Conservation (phyloP, 306 rosid species). For the Acacia crassicarpa region DNA sequence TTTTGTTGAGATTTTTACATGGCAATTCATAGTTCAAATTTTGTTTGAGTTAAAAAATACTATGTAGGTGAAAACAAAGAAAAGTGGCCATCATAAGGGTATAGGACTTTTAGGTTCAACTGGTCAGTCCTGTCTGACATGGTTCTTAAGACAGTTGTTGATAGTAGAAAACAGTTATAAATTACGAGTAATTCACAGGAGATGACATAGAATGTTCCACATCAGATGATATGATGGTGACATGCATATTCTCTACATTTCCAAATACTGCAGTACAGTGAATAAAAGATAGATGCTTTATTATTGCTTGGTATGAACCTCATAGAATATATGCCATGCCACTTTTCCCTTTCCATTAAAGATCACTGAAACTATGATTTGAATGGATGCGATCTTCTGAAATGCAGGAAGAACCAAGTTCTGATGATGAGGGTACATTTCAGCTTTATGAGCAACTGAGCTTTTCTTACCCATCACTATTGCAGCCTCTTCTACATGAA, state of each 20-base stretch:
- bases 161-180: neutral
- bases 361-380: neutral
- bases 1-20: neutral
- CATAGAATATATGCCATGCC: conserved; percentile 10
- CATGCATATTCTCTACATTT: neutral
- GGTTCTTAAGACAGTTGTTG: neutral
- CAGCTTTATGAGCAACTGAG: conserved; percentile 84
- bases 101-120: neutral
- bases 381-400: neutral
- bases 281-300: neutral
- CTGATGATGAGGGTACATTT: conserved; percentile 54
- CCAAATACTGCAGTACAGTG: neutral
- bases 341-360: neutral
- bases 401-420: conserved; percentile 61
- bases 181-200: neutral
- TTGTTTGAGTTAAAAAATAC: neutral
- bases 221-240: neutral
- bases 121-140: neutral
- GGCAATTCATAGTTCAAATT: neutral
- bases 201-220: neutral
- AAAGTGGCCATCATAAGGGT: neutral
- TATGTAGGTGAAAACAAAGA: neutral
- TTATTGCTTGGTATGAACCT: neutral
- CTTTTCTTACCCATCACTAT: conserved; percentile 72
- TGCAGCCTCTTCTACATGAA: conserved; percentile 89